Conservation (phyloP, 768 basidiomycete species). For the Xerocomellus intermedius region DNA sequence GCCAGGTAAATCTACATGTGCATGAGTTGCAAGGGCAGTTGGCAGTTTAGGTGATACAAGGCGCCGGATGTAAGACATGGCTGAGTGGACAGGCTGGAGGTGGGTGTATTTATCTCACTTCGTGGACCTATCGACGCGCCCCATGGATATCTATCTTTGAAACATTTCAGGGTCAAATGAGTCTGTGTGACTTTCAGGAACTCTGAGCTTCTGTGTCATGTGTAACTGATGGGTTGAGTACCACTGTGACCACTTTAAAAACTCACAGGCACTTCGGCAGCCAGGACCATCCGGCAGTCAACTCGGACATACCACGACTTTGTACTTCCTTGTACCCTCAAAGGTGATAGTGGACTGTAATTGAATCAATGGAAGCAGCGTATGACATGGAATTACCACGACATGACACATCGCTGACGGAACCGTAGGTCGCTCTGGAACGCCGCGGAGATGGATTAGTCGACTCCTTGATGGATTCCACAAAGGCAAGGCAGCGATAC, state of each 20-base stretch:
- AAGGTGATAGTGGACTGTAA: not conserved
- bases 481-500: too few relatives aligned
- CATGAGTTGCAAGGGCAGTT: conserved; percentile 6
- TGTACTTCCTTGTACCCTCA: not conserved
- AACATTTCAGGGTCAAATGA: not conserved
- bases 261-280: too few relatives aligned
- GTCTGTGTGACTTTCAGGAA: not conserved
- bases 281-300: not conserved
- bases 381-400: too few relatives aligned
- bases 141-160: not conserved
- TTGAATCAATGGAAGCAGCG: too few relatives aligned
- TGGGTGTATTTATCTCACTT: not conserved
- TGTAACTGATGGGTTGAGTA: not conserved
- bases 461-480: too few relatives aligned
- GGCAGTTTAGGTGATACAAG: conserved; percentile 21
- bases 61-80: conserved; percentile 16
- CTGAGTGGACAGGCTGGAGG: not conserved
- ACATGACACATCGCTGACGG: too few relatives aligned
- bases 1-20: conserved; percentile 19
- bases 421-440: too few relatives aligned
- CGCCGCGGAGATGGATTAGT: too few relatives aligned
- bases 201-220: not conserved
- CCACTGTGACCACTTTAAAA: not conserved
- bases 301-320: not conserved
- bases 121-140: not conserved